Evolutionary conservation across 305 asterid genomes (phyloP).

Genomic region (Salvia sclarea): DNA sequence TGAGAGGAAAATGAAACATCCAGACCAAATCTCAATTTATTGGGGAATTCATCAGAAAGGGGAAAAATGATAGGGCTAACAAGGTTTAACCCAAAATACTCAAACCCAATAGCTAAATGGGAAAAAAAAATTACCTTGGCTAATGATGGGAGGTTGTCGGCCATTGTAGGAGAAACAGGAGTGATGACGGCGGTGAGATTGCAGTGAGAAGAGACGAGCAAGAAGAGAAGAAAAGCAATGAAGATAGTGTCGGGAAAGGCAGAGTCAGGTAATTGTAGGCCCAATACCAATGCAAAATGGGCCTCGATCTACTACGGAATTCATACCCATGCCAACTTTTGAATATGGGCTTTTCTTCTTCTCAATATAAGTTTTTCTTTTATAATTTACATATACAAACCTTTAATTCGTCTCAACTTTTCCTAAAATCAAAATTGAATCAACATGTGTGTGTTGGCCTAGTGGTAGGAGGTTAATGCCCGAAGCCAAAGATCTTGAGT

Average conservation of each 20-base stretch:
- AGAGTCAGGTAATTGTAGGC: background rate
- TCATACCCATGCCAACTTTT: background rate
- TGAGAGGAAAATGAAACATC: background rate
- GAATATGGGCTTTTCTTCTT: too few species aligned
- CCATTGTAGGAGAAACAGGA: constrained; percentile 37
- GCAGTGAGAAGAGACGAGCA: background rate
- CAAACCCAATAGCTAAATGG: background rate
- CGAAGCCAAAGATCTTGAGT: too few species aligned
- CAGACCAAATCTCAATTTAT: constrained; percentile 5
- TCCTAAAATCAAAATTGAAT: too few species aligned
- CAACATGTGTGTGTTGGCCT: too few species aligned
- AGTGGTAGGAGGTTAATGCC: too few species aligned
- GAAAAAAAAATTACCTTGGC: constrained; percentile 36
- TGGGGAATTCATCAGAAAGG: constrained; percentile 4
- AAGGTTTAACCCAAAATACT: background rate
- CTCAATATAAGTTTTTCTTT: too few species aligned
- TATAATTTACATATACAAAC: too few species aligned
- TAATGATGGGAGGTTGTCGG: constrained; percentile 42
- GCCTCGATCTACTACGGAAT: background rate
- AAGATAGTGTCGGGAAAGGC: background rate
- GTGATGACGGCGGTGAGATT: constrained; percentile 29
- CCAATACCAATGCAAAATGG: background rate
- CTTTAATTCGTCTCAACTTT: too few species aligned
- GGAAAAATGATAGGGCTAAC: background rate
- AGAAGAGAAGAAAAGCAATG: background rate